Percentiles rank a stretch among this genome's conserved stretches.
phyloP scores from a whole-genome alignment of 352 stramenopile genomes.

The Sclerospora graminicola region DNA sequence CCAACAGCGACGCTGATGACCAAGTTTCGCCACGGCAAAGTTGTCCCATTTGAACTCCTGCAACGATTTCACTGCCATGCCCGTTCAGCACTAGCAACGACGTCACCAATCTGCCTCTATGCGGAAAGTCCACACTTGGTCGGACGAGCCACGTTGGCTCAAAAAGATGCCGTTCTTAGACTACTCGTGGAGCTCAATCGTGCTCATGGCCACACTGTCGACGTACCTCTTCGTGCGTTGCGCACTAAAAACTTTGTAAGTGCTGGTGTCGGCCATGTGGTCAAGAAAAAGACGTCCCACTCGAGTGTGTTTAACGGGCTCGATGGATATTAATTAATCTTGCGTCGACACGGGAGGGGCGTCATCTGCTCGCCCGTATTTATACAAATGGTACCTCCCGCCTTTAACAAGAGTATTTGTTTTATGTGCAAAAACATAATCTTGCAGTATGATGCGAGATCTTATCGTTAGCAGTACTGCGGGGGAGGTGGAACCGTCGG shows the following conservation, averaged over 20 bases:
- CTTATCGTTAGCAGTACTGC: no score
- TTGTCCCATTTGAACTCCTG: constrained; percentile 43
- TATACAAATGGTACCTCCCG: no score
- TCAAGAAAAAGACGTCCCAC: constrained; percentile 35
- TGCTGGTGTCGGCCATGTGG: constrained; percentile 33
- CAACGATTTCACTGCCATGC: constrained; percentile 32
- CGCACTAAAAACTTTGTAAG: constrained; percentile 59
- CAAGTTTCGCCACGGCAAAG: constrained; percentile 34
- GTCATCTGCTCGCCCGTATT: no score
- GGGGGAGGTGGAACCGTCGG: no score
- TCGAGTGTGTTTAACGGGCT: constrained; percentile 23
- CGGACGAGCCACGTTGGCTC: constrained; percentile 23
- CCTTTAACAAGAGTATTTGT: no score
- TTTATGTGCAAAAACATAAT: no score
- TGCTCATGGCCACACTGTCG: constrained; percentile 25
- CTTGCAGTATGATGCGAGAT: no score
- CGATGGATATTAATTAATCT: constrained; percentile 21
- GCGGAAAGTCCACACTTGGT: constrained; percentile 57
- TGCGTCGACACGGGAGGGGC: not conserved
- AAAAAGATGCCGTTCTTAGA: constrained; percentile 40
- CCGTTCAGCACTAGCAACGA: constrained; percentile 11
- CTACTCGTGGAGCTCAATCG: constrained; percentile 51
- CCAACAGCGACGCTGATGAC: constrained; percentile 43
- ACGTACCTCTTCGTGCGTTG: constrained; percentile 53
- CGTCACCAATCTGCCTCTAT: constrained; percentile 41